These are phyloP conservation scores for Collybia nuda DNA, from an alignment of 768 basidiomycete genomes.

Conservation along the genomic window DNA sequence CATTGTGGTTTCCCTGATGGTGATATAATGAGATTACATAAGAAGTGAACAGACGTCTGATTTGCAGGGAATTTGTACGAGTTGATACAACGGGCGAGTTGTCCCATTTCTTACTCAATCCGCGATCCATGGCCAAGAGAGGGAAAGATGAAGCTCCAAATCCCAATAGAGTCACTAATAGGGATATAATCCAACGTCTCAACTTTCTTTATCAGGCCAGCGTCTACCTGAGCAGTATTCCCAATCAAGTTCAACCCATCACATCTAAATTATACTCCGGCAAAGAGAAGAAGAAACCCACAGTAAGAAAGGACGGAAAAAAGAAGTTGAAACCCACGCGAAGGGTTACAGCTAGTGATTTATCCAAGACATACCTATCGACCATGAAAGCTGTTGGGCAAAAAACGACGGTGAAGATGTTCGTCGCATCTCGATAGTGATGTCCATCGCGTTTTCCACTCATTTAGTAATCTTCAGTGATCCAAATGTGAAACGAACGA, in stretches of 20 bases:
- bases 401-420: slow-evolving; percentile 82
- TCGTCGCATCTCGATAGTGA: slow-evolving; percentile 18
- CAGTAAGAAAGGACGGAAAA: slow-evolving; percentile 13
- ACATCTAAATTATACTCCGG: not conserved
- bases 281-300: not conserved
- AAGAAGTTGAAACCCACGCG: slow-evolving; percentile 22
- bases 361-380: slow-evolving; percentile 63
- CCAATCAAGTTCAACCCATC: slow-evolving; percentile 2
- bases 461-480: slow-evolving; percentile 46
- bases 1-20: no score
- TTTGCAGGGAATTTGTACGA: not conserved
- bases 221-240: slow-evolving; percentile 44
- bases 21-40: no score
- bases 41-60: no score
- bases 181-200: slow-evolving; percentile 79
- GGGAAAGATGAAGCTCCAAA: slow-evolving; percentile 57
- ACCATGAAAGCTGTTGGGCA: slow-evolving; percentile 71
- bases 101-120: no score
- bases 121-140: slow-evolving; percentile 66
- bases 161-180: slow-evolving; percentile 56
- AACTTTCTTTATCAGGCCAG: slow-evolving; percentile 87
- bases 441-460: not conserved
- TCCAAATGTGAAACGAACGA: slow-evolving; percentile 76
- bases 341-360: slow-evolving; percentile 38
- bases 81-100: not conserved